Base-by-base conservation (phyloP, 805 yeast species). In the Suhomyces sp. region DNA sequence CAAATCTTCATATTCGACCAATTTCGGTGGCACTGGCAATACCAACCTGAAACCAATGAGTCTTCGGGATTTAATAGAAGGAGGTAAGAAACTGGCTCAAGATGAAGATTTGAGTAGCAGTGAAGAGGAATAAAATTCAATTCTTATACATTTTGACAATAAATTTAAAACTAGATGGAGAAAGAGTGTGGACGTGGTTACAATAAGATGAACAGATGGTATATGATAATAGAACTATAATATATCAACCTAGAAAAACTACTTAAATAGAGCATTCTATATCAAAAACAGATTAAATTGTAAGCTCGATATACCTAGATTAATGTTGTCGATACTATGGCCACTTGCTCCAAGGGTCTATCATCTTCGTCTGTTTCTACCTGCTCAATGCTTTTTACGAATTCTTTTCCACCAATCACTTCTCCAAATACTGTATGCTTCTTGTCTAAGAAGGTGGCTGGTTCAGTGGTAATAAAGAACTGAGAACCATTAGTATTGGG, bases 31-130 rank as follows among this genome's bases (percentile, higher is more conserved):
- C 3, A 6, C 37, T 19, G 8, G 19, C 19, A 12, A 15, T 12
- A 16, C 46, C 20, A 33, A 37, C 16, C 42, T 22, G 29, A 62
- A 52, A 39, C 72, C 72, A 3, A 63, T 60, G 59, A 67, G 72
- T 46, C 48, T 67, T 38, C 54, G 68, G 25, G 68, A 62, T 26
- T 50, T 62, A 19, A 52, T 63, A 35, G 67, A 65, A 1, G 64
- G 58, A 10, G 43, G 35, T 3, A 39, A 40, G 9, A 48, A 42
- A n/a, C 6, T 13, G 16, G 16, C 35, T 16, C 44, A 40, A 10
- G 50, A 51, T 19, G 60, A 54, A 26, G 58, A 51, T 35, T 55
- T 60, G 36, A 59, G 62, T 25, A 59, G 63, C 33, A 69, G 63
- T 35, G 70, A 61, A 37, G 70, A 60, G 38, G 54, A 49, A 35